Percentiles rank a stretch among this genome's conserved stretches.
phyloP scores from a whole-genome alignment of 441 rosid genomes.

The Gossypium aridum region DNA sequence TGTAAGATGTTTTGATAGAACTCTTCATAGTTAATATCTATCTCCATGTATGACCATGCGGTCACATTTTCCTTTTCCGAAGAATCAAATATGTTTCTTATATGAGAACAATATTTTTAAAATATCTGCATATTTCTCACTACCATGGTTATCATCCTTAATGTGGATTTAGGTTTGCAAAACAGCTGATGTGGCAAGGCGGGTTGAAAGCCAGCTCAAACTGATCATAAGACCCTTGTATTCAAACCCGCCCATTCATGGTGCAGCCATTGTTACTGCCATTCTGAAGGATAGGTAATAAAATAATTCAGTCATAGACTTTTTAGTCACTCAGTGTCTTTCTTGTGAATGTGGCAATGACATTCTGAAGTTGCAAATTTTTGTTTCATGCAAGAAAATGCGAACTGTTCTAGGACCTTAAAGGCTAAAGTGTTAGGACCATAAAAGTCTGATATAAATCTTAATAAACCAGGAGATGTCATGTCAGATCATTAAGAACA shows the following conservation, averaged over 20 bases:
- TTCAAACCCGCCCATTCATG: conserved; percentile 91
- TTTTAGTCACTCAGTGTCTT: background rate
- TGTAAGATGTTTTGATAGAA: conserved; percentile 35
- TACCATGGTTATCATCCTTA: background rate
- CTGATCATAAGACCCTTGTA: conserved; percentile 90
- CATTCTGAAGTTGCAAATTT: background rate
- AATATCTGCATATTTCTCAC: background rate
- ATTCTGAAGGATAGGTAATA: conserved; percentile 55
- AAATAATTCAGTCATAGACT: background rate
- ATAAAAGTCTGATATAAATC: too few relatives aligned
- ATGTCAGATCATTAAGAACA: too few relatives aligned
- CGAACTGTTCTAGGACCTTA: background rate
- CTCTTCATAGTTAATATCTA: background rate
- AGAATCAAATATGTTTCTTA: background rate
- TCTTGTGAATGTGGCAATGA: background rate
- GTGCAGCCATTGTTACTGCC: conserved; percentile 82
- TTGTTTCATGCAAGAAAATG: background rate
- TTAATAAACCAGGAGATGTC: too few relatives aligned
- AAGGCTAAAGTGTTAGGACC: background rate
- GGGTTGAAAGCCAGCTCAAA: conserved; percentile 89
- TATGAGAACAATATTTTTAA: background rate
- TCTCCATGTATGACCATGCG: background rate
- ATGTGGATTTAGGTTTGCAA: conserved; percentile 57
- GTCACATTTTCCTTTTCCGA: background rate
- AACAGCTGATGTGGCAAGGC: conserved; percentile 72